These are phyloP conservation scores for Flaveria ramosissima DNA, from an alignment of 129 eudicot genomes.

Conservation along the genomic window DNA sequence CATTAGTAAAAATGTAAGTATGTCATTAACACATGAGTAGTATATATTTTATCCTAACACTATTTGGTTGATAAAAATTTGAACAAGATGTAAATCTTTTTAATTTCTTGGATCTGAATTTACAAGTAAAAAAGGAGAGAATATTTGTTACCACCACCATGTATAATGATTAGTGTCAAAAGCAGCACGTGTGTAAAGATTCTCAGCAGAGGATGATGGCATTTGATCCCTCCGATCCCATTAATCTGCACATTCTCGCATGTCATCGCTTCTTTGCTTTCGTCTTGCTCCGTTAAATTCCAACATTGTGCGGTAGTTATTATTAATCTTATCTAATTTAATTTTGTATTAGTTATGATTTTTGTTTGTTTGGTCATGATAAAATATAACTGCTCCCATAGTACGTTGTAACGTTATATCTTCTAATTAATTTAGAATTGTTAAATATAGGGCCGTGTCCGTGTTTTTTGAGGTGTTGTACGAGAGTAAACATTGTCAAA, in stretches of 20 bases:
- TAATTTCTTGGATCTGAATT: too few species aligned
- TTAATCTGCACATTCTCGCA: slow-evolving; percentile 1
- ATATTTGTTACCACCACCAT: background rate
- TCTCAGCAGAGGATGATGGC: background rate
- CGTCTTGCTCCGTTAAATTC: background rate
- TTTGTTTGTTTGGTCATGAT: background rate
- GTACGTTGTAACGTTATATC: background rate
- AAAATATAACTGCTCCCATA: background rate
- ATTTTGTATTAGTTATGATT: background rate
- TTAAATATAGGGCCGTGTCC: too few species aligned
- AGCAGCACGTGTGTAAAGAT: slow-evolving; percentile 17
- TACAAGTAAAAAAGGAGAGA: too few species aligned
- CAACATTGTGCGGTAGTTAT: background rate
- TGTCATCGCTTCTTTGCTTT: background rate
- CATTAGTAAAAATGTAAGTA: too few species aligned
- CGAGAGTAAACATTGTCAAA: too few species aligned
- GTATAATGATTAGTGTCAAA: slow-evolving; percentile 4
- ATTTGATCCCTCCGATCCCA: slow-evolving; percentile 6
- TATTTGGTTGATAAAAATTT: too few species aligned
- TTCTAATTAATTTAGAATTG: background rate
- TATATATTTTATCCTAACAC: too few species aligned
- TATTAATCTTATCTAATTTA: background rate
- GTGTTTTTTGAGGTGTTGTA: background rate
- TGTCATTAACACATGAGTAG: too few species aligned
- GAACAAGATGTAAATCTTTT: too few species aligned